A percentile compares a stretch with the other conserved stretches of the same genome.
Evolutionary conservation across 495 filamentous ascomycete species (phyloP).

Genomic region (Niebla homalea): DNA sequence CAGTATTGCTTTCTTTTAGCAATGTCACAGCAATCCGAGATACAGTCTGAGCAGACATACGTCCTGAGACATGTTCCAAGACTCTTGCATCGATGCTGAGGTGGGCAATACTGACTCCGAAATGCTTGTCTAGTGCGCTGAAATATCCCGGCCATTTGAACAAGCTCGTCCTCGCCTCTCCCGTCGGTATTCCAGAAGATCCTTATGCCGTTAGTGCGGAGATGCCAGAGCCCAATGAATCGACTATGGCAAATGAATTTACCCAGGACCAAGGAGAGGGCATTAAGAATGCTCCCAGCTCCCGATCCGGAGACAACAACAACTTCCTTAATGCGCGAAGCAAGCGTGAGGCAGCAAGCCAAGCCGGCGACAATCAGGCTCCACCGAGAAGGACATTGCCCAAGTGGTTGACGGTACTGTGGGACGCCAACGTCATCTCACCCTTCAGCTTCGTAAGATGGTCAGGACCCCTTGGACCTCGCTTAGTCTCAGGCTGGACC

Average conservation of each 20-base stretch:
- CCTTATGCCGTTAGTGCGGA: constrained; percentile 75
- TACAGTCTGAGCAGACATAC: too few relatives aligned
- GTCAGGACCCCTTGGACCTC: constrained; percentile 81
- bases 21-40: too few relatives aligned
- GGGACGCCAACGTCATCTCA: constrained; percentile 85
- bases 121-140: too few relatives aligned
- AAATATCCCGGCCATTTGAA: constrained; percentile 91
- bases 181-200: constrained; percentile 90
- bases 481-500: constrained; percentile 91
- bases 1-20: too few relatives aligned
- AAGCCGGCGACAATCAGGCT: constrained; percentile 21
- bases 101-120: too few relatives aligned
- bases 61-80: too few relatives aligned
- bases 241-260: constrained; percentile 58
- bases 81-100: too few relatives aligned
- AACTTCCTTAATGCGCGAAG: constrained; percentile 42
- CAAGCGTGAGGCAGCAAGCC: constrained; percentile 23
- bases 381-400: constrained; percentile 53
- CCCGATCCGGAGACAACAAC: constrained; percentile 39
- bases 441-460: constrained; percentile 85
- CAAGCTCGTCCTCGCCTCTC: constrained; percentile 88
- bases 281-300: constrained; percentile 26
- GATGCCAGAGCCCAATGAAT: constrained; percentile 62
- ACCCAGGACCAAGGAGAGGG: constrained; percentile 56
- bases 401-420: constrained; percentile 79